Evolutionary conservation across 208 protist species (phyloP), one percentile per base, ranked within the genome.

Genomic region (Trypanosoma cruzi): DNA sequence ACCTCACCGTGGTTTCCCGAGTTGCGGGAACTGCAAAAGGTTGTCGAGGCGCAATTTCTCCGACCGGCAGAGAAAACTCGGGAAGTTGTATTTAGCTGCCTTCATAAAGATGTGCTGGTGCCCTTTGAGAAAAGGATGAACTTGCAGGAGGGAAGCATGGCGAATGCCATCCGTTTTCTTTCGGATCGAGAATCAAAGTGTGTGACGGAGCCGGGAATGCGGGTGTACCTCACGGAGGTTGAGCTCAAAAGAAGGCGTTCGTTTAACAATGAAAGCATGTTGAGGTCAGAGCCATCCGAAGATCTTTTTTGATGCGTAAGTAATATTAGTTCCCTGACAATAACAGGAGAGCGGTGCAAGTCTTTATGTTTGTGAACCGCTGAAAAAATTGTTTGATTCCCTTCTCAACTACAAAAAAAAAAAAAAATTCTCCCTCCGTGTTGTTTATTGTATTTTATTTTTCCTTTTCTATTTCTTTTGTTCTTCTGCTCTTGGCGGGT

Each of bases 21-120:
- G 70, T 68, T 92, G 40, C 57, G 57, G 22, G 64, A 76, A 8
- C 64, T 94, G 62, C 73, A 80, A n/a, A 56, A 71, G 13, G 44
- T 64, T 44, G 60, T 90, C 26, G 80, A 84, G 53, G 64, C 72
- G 48, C 66, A 49, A 50, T 91, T 89, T 71, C 53, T 92, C 14
- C 46, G 26, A 37, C 44, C 11, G 7, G 40, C 58, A 16, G 68
- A 73, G 20, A n/a, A 7, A 3, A 6, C 28, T 5, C 54, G 62
- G 5, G 31, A 13, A 2, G 60, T 46, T 14, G 26, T 28, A 49
- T 20, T 70, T 31, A 32, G 56, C 7, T 8, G 28, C 14, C 26
- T 63, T 10, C 14, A 62, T n/a, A 2, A 60, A 3, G 61, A 44
- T 44, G 44, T 71, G 18, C 37, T 71, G 29, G 16, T 48, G 46